Conservation (phyloP, 2,329 filamentous ascomycete genomes). For the Alternaria tenuissima region DNA sequence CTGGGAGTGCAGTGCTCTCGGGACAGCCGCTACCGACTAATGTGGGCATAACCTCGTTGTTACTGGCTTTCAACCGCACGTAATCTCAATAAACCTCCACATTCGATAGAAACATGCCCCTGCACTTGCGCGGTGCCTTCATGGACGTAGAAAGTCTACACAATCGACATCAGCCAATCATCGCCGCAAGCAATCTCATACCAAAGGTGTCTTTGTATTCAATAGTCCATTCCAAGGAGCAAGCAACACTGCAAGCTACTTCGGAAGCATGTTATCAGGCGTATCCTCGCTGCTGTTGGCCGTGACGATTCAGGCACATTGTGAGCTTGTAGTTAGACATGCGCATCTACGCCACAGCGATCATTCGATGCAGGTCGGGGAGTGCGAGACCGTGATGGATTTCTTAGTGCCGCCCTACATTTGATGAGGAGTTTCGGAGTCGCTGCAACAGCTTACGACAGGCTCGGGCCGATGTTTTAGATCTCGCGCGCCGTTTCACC, state of each 20-base stretch:
- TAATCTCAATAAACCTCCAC: neutral
- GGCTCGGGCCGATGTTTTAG: neutral
- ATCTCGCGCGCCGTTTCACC: conserved; percentile 1
- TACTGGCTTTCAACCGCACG: neutral
- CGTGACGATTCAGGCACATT: neutral
- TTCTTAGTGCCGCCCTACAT: neutral
- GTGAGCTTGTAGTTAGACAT: neutral
- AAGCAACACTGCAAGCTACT: neutral
- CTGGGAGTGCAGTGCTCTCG: neutral
- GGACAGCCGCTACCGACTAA: neutral
- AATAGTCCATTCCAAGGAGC: neutral
- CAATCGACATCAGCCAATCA: neutral
- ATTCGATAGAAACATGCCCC: neutral
- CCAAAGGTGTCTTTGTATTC: neutral
- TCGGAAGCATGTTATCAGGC: neutral
- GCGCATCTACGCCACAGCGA: neutral
- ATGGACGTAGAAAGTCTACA: neutral
- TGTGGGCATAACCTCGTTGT: neutral
- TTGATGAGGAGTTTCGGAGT: neutral
- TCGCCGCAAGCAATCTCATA: neutral
- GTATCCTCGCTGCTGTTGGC: neutral
- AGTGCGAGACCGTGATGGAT: neutral
- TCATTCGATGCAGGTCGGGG: neutral
- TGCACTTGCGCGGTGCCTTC: neutral
- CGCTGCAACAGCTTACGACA: neutral